Evolutionary conservation across 108 stramenopile species (phyloP).

Genomic region (Cyclostephanos invisitatus): DNA sequence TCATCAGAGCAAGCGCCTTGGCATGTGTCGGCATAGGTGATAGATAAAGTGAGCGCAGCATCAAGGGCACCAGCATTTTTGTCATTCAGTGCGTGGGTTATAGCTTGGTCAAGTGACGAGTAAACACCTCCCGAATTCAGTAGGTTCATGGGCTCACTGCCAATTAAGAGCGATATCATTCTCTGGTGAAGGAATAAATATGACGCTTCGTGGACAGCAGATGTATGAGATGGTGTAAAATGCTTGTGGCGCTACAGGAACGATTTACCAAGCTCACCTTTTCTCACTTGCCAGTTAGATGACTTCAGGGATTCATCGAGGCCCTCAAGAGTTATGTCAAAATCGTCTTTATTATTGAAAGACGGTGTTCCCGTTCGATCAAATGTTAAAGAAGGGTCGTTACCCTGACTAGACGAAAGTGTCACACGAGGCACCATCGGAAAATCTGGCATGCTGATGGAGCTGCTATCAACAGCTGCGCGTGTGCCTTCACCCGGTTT

Average conservation of each 20-base stretch:
- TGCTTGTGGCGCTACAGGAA: neutral
- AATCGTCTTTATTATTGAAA: constrained; percentile 28
- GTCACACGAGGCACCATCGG: neutral
- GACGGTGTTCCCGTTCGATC: neutral
- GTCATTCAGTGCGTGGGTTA: constrained; percentile 60
- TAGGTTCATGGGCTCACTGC: constrained; percentile 30
- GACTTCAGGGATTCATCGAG: constrained; percentile 50
- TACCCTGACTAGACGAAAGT: neutral
- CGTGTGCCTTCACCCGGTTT: neutral
- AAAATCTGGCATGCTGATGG: neutral
- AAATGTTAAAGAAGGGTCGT: neutral
- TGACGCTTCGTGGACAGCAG: constrained; percentile 19
- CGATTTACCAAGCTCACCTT: constrained; percentile 8
- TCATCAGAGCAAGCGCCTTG: constrained; percentile 50
- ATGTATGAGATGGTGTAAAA: neutral
- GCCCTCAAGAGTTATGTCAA: constrained; percentile 57
- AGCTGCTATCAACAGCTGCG: neutral
- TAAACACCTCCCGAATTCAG: constrained; percentile 40
- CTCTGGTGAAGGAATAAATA: constrained; percentile 56
- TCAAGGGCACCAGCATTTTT: constrained; percentile 82
- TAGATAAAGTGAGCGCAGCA: constrained; percentile 61
- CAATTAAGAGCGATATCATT: constrained; percentile 25
- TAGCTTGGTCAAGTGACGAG: constrained; percentile 49
- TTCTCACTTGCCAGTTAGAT: constrained; percentile 76
- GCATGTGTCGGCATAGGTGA: constrained; percentile 64